Base-by-base conservation (phyloP, 2,329 filamentous ascomycete species). In the Microdochium trichocladiopsis region DNA sequence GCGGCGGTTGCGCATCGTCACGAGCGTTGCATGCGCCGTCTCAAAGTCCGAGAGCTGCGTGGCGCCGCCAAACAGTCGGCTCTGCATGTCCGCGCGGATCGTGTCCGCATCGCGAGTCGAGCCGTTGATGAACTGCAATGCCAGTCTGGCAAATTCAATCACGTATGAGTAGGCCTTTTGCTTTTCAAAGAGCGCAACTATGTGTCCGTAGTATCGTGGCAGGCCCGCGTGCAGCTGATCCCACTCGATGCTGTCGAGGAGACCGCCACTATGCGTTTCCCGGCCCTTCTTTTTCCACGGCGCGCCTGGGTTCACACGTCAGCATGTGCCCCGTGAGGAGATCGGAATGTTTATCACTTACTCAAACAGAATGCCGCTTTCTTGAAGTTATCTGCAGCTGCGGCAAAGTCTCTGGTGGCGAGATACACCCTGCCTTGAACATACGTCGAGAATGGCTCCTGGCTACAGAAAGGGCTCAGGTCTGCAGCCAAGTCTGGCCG, bases 121-220 rank as follows among this genome's bases (percentile, higher is more conserved):
- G 33, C 56, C 58, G 37, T 68, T 66, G 24, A 75, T 63, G 56
- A 88, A 87, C 61, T 90, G 84, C 43, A 95, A 73, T 5, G 88
- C 85, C 23, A 92, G 73, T 37, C 83, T 80, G 37, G 89, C 85
- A 72, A 96, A 96, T 58, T 95, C 89, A 5, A 90, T 81, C 41
- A 95, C 89, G 61, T 87, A 88, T 2, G 88, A 87, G 66, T 88
- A 89, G 1, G 86, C 84, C 59, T 86, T 87, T 45, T 83, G 80
- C 59, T 81, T 82, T 65, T 96, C 92, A 63, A 88, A 97, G 1
- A 99, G 77, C 21, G 83, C 78, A 12, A 92, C 80, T 50, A 97
- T 81, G 66, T 99, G 94, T 43, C 86, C 83, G 67, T 95, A 95
- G 70, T 96, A 99, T 56, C 82, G 84, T 4, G 90, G 80, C 41